phyloP scores from a whole-genome alignment of 164 flowering plant genomes.

The Paratinospora sagittata region DNA sequence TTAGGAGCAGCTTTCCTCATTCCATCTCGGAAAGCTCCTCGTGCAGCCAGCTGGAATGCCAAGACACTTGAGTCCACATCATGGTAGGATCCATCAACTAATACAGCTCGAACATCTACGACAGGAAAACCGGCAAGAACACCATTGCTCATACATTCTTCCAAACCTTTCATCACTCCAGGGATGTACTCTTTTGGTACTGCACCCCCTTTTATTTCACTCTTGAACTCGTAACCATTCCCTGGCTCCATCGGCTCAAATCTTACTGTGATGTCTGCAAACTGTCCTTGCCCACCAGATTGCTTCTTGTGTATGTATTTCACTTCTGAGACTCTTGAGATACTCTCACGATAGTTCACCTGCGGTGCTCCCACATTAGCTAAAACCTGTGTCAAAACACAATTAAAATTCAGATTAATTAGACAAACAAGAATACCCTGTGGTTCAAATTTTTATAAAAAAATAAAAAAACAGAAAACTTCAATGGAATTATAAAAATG shows the following conservation, averaged over 20 bases:
- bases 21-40: conserved; percentile 92
- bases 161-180: conserved; percentile 91
- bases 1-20: conserved; percentile 73
- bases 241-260: conserved; percentile 70
- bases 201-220: conserved; percentile 93
- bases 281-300: conserved; percentile 97
- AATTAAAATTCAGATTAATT: background rate
- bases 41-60: conserved; percentile 93
- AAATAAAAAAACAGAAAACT: background rate
- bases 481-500: background rate
- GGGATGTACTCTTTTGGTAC: conserved; percentile 94
- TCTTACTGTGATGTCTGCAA: conserved; percentile 81
- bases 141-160: conserved; percentile 88
- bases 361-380: conserved; percentile 99
- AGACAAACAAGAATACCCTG: background rate
- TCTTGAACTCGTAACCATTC: conserved; percentile 88
- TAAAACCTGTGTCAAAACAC: conserved; percentile 57
- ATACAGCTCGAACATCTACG: conserved; percentile 81
- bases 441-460: background rate
- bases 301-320: conserved; percentile 93
- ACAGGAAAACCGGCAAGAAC: conserved; percentile 94
- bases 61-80: conserved; percentile 98
- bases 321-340: conserved; percentile 66
- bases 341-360: conserved; percentile 96
- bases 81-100: conserved; percentile 86